Base-by-base conservation (phyloP, 2,329 filamentous ascomycete genomes). In the Orbilia oligospora region DNA sequence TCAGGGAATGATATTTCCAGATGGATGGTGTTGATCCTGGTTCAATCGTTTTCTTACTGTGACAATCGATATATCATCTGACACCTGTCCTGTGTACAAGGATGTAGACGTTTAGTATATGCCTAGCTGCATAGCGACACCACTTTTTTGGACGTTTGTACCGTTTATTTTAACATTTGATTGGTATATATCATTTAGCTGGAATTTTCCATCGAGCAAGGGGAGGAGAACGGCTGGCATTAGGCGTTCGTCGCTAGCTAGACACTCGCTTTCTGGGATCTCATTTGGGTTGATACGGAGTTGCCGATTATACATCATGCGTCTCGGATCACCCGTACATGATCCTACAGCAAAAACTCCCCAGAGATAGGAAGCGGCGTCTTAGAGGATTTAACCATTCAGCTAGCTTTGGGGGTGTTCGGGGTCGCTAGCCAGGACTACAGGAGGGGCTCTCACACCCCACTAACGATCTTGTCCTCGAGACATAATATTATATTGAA, bases 291-390 rank as follows among this genome's bases (percentile, higher is more conserved):
- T 33, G 51, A 24, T 9, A 61, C 36, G 56, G 56, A 36, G 56
- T 44, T 61, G 56, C 56, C 56, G 56, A 61, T 41, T 44, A 22
- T 14, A 20, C 53, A 38, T 6, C 20, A 55, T 30, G 51, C 51
- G 12, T 36, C 36, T 22, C 56, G 56, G 56, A n/a, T 61, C 36
- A 24, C 36, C 33, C 56, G 56, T 16, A 24, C 36, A 14, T 61
- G 36, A 44, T 61, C 33, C 36, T 27, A 24, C 56, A 44, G 33
- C 33, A 16, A 41, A 14, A 58, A 4, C 6, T 14, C 20, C 20
- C 56, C 12, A n/a, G 20, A 3, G 36, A 61, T 8, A 38, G 20
- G 9, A 61, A 61, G 56, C 56, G 36, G 56, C 20, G 14, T 27
- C 1, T 36, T 41, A 14, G 20, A 61, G 56, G 56, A 24, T 44